Evolutionary conservation across 495 filamentous ascomycete genomes (phyloP), one percentile per base, ranked within the genome.

Genomic region (Daldinia decipiens): DNA sequence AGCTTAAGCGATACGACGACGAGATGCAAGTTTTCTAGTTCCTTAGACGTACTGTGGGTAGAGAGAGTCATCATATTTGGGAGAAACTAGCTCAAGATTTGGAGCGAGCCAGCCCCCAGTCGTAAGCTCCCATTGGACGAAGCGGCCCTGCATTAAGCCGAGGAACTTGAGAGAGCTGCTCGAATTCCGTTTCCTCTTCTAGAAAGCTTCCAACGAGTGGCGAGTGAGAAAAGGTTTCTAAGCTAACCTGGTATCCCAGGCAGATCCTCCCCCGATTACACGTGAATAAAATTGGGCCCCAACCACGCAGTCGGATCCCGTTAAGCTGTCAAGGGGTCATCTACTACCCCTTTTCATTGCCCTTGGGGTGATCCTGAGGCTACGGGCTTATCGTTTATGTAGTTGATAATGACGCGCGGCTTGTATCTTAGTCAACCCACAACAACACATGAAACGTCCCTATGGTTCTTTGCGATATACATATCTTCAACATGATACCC

Each of bases 261-360:
- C 62, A 70, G 67, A 70, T 70, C 71, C 59, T 65, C 71, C 56
- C 67, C 62, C 62, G 66, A 70, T 43, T 58, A 70, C 71, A 74
- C 66, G 67, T 70, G 67, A 74, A 67, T 54, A 70, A 74, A 74
- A 74, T 8, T 74, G 71, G 71, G 32, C 31, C 71, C 67, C 32
- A 70, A 60, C 71, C 71, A 74, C 67, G 71, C 67, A 67, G 45
- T 67, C 71, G 71, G 71, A 74, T 70, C 71, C 62, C 62, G 61
- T 73, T 36, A 34, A 69, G 50, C 61, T 73, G 65, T 69, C 70
- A 69, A 64, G 62, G 61, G 70, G 65, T 65, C 51, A 55, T 59
- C 29, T 67, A 67, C 39, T 55, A 34, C 52, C 69, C 59, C 64
- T 65, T 69, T 65, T 53, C 52, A 62, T 63, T 29, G 2, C 1